A percentile compares a stretch with the other conserved stretches of the same genome.
Conservation (phyloP, 1,284 basidiomycete genomes). For the Leccinum subrobustum region DNA sequence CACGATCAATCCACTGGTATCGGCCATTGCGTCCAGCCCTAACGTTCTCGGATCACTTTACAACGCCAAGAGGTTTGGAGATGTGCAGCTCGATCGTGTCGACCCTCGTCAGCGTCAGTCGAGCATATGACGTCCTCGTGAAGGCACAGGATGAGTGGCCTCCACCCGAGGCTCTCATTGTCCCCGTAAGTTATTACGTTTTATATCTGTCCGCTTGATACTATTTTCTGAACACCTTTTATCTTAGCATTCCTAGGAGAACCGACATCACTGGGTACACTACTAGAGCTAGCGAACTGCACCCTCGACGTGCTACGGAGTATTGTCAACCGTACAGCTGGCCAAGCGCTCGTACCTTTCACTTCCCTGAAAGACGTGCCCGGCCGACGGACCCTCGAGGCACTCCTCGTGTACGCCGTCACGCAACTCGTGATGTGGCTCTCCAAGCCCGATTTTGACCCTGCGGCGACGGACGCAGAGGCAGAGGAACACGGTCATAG, state of each 20-base stretch:
- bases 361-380: constrained; percentile 41
- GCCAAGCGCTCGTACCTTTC: constrained; percentile 48
- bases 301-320: constrained; percentile 67
- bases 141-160: constrained; percentile 72
- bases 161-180: constrained; percentile 60
- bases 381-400: constrained; percentile 64
- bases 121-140: constrained; percentile 66
- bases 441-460: constrained; percentile 63
- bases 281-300: constrained; percentile 73
- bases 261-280: constrained; percentile 74
- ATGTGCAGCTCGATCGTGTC: constrained; percentile 73
- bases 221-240: background rate
- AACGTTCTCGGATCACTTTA: constrained; percentile 61
- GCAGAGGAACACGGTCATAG: constrained; percentile 35
- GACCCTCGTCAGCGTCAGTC: constrained; percentile 70
- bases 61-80: constrained; percentile 61
- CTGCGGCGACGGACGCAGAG: constrained; percentile 38
- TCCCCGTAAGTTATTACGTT: constrained; percentile 58
- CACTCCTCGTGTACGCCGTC: constrained; percentile 68
- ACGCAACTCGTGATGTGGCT: constrained; percentile 80
- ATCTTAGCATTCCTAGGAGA: constrained; percentile 70
- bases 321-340: constrained; percentile 54
- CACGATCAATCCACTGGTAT: constrained; percentile 73
- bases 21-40: constrained; percentile 60
- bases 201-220: background rate